Evolutionary conservation across 2,329 filamentous ascomycete species (phyloP), one percentile per base, ranked within the genome.

Genomic region (Calonectria honghensis): DNA sequence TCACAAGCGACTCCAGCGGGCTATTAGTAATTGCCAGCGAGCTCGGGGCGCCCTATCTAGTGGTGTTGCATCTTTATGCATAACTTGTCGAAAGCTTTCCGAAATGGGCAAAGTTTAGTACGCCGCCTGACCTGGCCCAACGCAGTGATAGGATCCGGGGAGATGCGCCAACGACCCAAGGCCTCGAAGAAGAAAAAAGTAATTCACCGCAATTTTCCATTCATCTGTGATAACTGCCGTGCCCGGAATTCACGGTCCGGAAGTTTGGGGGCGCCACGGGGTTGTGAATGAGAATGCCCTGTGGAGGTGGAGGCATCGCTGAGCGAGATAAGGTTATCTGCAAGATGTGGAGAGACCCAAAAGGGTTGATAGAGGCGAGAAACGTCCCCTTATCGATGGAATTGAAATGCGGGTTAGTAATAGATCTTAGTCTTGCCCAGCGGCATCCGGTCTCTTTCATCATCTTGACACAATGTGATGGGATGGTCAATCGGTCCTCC

Each of bases 11-110:
- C 35, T 6, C 6, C 14, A 16, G 24, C 9, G n/a, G n/a, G 4
- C 6, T 24, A 61, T 61, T 41, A 39, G 32, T 39, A 61, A 61
- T 61, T 24, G 24, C 27, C 35, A 14, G 57, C 14, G 14, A 11
- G 16, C 14, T 41, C 3, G 35, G 18, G 27, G 35, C 10, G 24
- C 41, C 45, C 13, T 63, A 63, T 63, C 57, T 41, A 5, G 16
- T 63, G 9, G 57, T 39, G 57, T 41, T 41, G 57, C 24, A 63
- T 37, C 57, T 63, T 24, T 37, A 63, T 63, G 57, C 57, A 41
- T 18, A 41, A 41, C 20, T 41, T 41, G 57, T 13, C 35, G 24
- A 63, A 41, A 27, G 9, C 13, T 63, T 63, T 63, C 57, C 57
- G 27, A 20, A 63, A 37, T 29, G 35, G 57, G 57, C 37, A 27